Conservation (phyloP, 345 rosid species). For the Salix dunnii region DNA sequence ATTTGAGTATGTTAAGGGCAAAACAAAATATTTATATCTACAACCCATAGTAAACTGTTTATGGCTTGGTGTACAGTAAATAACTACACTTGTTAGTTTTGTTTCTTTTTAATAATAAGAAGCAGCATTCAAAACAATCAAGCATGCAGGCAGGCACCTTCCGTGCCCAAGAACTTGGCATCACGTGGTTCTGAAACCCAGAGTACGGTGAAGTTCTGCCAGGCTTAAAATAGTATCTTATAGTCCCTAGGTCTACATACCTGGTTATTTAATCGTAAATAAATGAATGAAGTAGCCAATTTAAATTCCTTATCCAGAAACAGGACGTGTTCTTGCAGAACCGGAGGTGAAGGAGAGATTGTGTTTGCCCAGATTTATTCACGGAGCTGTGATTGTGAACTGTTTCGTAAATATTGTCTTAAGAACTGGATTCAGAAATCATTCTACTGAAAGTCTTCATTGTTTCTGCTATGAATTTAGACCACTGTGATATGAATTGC, state of each 20-base stretch:
- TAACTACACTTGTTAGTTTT: too few relatives aligned
- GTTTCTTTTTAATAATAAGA: background rate
- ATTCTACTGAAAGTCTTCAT: background rate
- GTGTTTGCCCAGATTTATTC: background rate
- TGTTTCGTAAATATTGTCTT: background rate
- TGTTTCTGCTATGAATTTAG: background rate
- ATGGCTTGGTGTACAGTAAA: too few relatives aligned
- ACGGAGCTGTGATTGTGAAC: background rate
- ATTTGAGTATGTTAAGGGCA: too few relatives aligned
- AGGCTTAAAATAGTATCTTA: background rate
- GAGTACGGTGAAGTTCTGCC: background rate
- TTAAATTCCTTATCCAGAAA: background rate
- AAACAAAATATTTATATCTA: too few relatives aligned
- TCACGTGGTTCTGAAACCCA: background rate
- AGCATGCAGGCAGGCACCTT: background rate
- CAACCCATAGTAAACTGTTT: too few relatives aligned
- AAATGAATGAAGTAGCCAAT: background rate
- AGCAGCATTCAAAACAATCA: background rate
- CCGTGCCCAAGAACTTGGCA: background rate
- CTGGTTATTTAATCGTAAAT: background rate
- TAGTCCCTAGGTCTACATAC: background rate
- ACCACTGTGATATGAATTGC: too few relatives aligned
- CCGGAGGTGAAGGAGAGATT: background rate
- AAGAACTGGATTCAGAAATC: background rate
- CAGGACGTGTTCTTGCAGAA: background rate